phyloP scores from a whole-genome alignment of 495 filamentous ascomycete genomes.

The Thermochaetoides thermophila region DNA sequence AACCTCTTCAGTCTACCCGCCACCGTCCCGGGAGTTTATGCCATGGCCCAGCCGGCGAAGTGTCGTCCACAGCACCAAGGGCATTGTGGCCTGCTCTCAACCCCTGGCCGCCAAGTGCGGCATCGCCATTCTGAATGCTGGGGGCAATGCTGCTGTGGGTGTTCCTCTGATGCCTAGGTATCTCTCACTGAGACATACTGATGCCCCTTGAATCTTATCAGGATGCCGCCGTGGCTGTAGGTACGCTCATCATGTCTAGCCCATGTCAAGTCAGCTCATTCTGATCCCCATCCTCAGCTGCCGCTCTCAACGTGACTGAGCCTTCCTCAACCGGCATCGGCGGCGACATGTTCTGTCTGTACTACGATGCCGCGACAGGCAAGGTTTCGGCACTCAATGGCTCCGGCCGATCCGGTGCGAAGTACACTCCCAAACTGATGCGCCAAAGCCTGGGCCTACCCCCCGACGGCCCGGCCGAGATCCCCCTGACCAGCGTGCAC shows the following conservation, averaged over 20 bases:
- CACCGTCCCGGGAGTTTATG: slow-evolving; percentile 42
- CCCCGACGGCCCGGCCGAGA: slow-evolving; percentile 22
- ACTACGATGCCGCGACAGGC: slow-evolving; percentile 69
- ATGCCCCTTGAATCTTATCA: no score
- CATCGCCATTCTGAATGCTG: slow-evolving; percentile 63
- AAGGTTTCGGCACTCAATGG: slow-evolving; percentile 80
- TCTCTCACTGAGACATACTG: no score
- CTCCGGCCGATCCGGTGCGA: slow-evolving; percentile 65
- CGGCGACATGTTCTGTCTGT: slow-evolving; percentile 96
- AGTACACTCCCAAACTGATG: slow-evolving; percentile 52
- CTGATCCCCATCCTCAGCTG: slow-evolving; percentile 33
- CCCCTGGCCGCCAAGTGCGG: slow-evolving; percentile 82
- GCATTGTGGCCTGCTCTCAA: slow-evolving; percentile 84
- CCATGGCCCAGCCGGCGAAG: slow-evolving; percentile 76
- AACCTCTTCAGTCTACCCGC: slow-evolving; percentile 41
- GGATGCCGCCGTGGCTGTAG: slow-evolving; percentile 81
- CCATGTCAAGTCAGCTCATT: background rate
- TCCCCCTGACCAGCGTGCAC: slow-evolving; percentile 66
- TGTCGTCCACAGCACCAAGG: slow-evolving; percentile 83
- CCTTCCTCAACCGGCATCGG: slow-evolving; percentile 92
- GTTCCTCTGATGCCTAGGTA: slow-evolving; percentile 7
- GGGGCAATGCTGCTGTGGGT: slow-evolving; percentile 85
- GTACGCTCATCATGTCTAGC: slow-evolving; percentile 7
- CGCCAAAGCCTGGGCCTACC: slow-evolving; percentile 50
- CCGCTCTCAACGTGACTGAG: slow-evolving; percentile 85